These are phyloP conservation scores for Exophiala viscosa DNA, from an alignment of 2,329 filamentous ascomycete genomes.

Conservation along the genomic window DNA sequence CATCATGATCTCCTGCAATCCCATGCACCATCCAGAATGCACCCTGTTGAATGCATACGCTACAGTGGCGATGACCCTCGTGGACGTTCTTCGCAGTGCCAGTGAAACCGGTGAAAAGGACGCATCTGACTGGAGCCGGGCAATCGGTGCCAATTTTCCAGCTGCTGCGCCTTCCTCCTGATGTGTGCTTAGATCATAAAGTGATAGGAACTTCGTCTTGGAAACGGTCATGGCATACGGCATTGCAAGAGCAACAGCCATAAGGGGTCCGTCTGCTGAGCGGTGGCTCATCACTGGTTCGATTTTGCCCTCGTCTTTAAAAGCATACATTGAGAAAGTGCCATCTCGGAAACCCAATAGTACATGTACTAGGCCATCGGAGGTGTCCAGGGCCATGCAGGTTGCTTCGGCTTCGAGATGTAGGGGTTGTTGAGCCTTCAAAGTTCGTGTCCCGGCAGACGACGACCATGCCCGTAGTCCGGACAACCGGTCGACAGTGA, in stretches of 20 bases:
- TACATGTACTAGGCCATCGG: conserved; percentile 53
- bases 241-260: conserved; percentile 66
- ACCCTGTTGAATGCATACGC: conserved; percentile 79
- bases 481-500: conserved; percentile 66
- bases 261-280: conserved; percentile 62
- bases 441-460: conserved; percentile 52
- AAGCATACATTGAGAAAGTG: conserved; percentile 64
- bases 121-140: conserved; percentile 60
- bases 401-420: conserved; percentile 45
- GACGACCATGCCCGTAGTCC: conserved; percentile 78
- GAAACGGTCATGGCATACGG: conserved; percentile 80
- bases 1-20: conserved; percentile 77
- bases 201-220: conserved; percentile 65
- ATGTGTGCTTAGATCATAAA: conserved; percentile 61
- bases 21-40: conserved; percentile 78
- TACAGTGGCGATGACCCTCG: conserved; percentile 69
- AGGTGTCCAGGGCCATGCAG: conserved; percentile 61
- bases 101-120: conserved; percentile 74
- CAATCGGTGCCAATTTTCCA: conserved; percentile 1
- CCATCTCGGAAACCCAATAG: conserved; percentile 69
- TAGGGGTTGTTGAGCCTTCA: conserved; percentile 52
- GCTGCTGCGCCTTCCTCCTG: conserved; percentile 50
- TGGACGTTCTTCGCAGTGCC: conserved; percentile 65
- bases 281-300: conserved; percentile 41
- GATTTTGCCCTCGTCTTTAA: conserved; percentile 32